Evolutionary conservation across 78 protist genomes (phyloP).

Genomic region (Chrysochromulina parva): DNA sequence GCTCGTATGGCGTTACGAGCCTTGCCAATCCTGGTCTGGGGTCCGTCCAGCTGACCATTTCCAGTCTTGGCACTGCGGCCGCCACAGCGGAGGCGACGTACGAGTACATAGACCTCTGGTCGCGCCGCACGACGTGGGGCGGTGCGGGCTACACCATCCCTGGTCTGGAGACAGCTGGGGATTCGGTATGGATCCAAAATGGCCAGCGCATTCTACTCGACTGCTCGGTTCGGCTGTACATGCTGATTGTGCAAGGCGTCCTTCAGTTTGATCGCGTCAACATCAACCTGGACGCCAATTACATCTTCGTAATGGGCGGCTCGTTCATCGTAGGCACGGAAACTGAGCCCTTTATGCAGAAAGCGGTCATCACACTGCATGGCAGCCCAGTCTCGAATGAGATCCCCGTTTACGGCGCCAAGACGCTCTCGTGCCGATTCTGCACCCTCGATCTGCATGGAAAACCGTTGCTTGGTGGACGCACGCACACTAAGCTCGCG

Average conservation of each 20-base stretch:
- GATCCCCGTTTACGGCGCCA: background rate
- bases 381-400: background rate
- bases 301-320: background rate
- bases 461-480: background rate
- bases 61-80: background rate
- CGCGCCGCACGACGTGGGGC: background rate
- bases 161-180: background rate
- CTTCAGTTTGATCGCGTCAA: background rate
- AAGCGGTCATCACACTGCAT: background rate
- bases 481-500: background rate
- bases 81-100: background rate
- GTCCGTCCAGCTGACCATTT: background rate
- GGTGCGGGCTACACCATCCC: background rate
- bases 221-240: background rate
- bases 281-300: background rate
- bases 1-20: background rate
- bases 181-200: background rate
- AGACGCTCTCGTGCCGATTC: background rate
- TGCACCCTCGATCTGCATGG: constrained; percentile 18
- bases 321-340: background rate
- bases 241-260: background rate
- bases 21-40: background rate
- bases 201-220: background rate
- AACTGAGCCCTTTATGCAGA: background rate
- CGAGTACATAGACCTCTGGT: background rate